These are phyloP conservation scores for Dinochytrium kinnereticum DNA, from an alignment of 371 early-diverging fungal species.

Conservation along the genomic window DNA sequence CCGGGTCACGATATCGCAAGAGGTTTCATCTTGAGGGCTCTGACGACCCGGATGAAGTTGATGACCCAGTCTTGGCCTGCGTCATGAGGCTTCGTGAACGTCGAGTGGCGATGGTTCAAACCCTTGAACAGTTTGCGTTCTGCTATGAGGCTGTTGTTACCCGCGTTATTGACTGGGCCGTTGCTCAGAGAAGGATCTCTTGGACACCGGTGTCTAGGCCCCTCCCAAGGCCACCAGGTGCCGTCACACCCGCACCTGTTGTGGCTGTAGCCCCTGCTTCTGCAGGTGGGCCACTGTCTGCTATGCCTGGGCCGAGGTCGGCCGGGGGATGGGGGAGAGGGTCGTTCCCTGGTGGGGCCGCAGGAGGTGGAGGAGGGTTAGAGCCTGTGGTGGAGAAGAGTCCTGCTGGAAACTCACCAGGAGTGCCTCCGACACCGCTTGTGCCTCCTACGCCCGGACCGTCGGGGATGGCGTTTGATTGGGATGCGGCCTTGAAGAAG, in stretches of 20 bases:
- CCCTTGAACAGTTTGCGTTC: conserved; percentile 80
- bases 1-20: background rate
- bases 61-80: conserved; percentile 69
- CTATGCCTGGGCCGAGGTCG: background rate
- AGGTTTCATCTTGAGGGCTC: conserved; percentile 11
- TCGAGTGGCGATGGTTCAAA: conserved; percentile 88
- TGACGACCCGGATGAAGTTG: conserved; percentile 22
- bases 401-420: background rate
- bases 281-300: background rate
- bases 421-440: conserved; percentile 12
- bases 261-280: background rate
- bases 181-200: background rate
- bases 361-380: background rate
- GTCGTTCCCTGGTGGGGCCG: background rate
- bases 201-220: conserved; percentile 15
- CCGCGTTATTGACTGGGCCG: conserved; percentile 37
- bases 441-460: conserved; percentile 17
- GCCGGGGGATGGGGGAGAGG: conserved; percentile 21
- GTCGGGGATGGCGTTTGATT: conserved; percentile 21
- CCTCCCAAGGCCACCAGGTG: background rate
- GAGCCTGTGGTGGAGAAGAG: background rate
- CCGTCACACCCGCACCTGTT: too few species aligned
- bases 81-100: conserved; percentile 78
- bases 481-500: conserved; percentile 15
- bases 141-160: conserved; percentile 76